phyloP scores from a whole-genome alignment of 163 green algal species.

The Chlorella variabilis region DNA sequence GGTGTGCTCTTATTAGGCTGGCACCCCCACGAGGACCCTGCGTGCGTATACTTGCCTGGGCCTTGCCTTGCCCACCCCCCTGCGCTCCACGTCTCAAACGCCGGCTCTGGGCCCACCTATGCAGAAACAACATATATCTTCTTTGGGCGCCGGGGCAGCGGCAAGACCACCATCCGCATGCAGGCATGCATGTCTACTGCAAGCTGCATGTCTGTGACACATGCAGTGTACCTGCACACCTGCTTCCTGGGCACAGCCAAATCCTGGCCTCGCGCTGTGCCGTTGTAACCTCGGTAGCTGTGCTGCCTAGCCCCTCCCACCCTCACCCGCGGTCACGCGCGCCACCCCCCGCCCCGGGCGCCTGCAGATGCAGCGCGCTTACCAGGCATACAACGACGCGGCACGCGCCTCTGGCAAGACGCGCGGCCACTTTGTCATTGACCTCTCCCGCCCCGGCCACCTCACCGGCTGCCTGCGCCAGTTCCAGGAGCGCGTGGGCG shows the following conservation, averaged over 20 bases:
- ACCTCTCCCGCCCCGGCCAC: conserved; percentile 81
- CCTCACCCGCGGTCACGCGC: no score
- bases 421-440: conserved; percentile 81
- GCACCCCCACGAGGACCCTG: no score
- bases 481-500: conserved; percentile 73
- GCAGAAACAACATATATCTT: conserved; percentile 92
- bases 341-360: no score
- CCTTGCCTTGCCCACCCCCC: background rate
- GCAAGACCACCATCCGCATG: conserved; percentile 91
- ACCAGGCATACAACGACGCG: conserved; percentile 70
- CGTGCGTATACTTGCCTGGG: no score
- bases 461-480: conserved; percentile 82
- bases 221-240: no score
- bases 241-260: no score
- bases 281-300: no score
- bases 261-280: no score
- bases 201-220: no score
- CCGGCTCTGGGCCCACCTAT: background rate
- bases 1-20: no score
- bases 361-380: conserved; percentile 74
- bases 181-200: no score
- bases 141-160: conserved; percentile 81
- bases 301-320: no score
- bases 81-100: background rate
- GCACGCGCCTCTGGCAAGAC: conserved; percentile 50